Evolutionary conservation across 192 early-diverging fungal species (phyloP), one percentile per base, ranked within the genome.

Genomic region (Gaertneriomyces semiglobifer): DNA sequence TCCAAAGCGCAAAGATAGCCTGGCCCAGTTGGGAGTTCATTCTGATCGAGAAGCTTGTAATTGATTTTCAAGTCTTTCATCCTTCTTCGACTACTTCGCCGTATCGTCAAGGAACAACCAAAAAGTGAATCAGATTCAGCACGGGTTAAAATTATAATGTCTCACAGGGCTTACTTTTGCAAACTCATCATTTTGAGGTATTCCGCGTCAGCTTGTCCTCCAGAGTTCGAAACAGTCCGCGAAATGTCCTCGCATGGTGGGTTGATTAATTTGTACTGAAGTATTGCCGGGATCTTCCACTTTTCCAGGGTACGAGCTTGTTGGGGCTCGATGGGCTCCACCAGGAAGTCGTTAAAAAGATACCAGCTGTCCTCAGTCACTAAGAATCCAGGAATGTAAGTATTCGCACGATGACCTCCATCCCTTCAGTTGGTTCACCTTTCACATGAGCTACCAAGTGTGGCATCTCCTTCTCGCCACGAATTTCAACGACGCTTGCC

Each of bases 301-400:
- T 74, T 71, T 60, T 81, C 75, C 70, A 88, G 91, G 19, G 77
- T 75, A 8, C 79, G 66, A 11, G 85, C 84, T 56, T 93, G 91
- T 40, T 73, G 68, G n/a, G 83, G 81, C 14, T 80, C 70, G 3
- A 92, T 83, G 5, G 81, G 80, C 57, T 91, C 89, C 1, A 97
- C 96, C 45, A 92, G 77, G 71, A 98, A 98, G 76, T 97, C 95
- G 71, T 98, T 98, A 72, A 98, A 95, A 9, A 96, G 71, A 64
- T 89, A 83, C 96, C 96, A 98, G 39, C 16, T 57, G 6, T 33
- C 25, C 25, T 33, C 25, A 33, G 25, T 33, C 2, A 33, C 25
- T 33, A 33, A 33, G 0, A 33, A 33, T 33, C 25, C 25, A 33
- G 25, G 25, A 1, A 33, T 33, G 25, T 33, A 33, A 33, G 25